Conservation (phyloP, 1,284 basidiomycete genomes). For the Melanopsichium pennsylvanicum region DNA sequence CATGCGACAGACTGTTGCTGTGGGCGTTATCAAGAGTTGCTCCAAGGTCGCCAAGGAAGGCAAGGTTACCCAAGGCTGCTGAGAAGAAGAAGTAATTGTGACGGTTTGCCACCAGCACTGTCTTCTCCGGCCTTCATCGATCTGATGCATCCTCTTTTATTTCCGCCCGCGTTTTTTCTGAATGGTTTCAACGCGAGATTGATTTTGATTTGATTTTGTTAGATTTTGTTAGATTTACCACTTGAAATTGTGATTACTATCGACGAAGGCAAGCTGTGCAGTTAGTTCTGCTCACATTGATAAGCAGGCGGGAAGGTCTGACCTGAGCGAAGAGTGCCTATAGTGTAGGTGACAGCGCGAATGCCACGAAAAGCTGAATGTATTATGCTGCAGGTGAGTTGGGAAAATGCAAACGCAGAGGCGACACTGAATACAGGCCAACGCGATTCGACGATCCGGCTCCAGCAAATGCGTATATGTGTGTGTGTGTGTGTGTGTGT, state of each 20-base stretch:
- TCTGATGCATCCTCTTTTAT: not conserved
- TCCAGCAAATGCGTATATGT: not conserved
- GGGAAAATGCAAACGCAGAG: too few species aligned
- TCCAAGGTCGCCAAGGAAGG: constrained; percentile 52
- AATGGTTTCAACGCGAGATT: constrained; percentile 29
- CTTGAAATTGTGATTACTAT: too few species aligned
- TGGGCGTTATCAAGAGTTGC: constrained; percentile 86
- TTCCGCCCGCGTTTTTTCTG: constrained; percentile 27
- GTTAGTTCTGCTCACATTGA: too few species aligned
- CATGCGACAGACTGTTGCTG: constrained; percentile 71
- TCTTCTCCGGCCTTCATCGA: too few species aligned
- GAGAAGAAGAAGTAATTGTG: constrained; percentile 73
- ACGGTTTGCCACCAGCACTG: not conserved
- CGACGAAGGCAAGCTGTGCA: too few species aligned
- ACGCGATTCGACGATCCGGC: constrained; percentile 10
- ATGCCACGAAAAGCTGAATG: constrained; percentile 1
- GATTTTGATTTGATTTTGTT: too few species aligned
- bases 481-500: constrained; percentile 5
- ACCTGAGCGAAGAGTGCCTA: not conserved
- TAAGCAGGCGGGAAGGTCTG: not conserved
- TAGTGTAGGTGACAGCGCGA: not conserved
- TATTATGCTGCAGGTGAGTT: too few species aligned
- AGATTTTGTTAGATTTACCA: too few species aligned
- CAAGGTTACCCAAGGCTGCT: constrained; percentile 88
- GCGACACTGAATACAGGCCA: not conserved